Conservation (phyloP, 345 rosid genomes). For the Microcos paniculata region DNA sequence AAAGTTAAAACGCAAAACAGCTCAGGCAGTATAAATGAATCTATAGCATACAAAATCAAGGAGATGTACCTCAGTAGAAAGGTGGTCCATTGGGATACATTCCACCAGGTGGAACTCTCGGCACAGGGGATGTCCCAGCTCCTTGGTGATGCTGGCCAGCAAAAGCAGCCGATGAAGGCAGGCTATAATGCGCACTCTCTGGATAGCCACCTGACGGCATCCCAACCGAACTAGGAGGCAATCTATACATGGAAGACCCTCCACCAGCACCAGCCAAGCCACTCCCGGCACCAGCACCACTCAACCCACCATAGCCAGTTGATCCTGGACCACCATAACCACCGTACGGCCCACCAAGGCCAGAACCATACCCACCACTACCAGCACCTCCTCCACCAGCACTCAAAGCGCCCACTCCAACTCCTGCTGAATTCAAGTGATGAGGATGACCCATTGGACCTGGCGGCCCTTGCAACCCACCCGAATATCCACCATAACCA, state of each 20-base stretch:
- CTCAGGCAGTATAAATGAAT: conserved; percentile 10
- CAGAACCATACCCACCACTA: conserved; percentile 48
- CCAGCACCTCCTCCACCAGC: conserved; percentile 31
- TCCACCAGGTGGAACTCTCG: conserved; percentile 74
- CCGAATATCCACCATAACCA: conserved; percentile 45
- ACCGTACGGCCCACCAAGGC: conserved; percentile 46
- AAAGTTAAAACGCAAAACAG: not conserved
- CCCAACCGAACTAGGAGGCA: conserved; percentile 53
- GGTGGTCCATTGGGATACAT: conserved; percentile 74
- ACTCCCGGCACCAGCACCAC: conserved; percentile 27
- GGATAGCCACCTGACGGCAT: conserved; percentile 71
- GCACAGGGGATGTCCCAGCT: conserved; percentile 61
- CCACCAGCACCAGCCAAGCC: conserved; percentile 35
- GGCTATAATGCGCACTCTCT: conserved; percentile 57
- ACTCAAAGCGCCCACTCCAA: conserved; percentile 44
- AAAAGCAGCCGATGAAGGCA: conserved; percentile 53
- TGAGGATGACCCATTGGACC: conserved; percentile 39
- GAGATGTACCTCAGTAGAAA: conserved; percentile 62
- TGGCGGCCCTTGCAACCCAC: conserved; percentile 33
- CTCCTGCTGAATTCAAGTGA: conserved; percentile 46
- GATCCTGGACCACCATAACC: conserved; percentile 71
- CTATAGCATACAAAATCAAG: not conserved
- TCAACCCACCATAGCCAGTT: conserved; percentile 40
- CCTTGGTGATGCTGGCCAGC: conserved; percentile 68
- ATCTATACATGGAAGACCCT: conserved; percentile 56